A percentile compares a stretch with the other conserved stretches of the same genome.
phyloP scores from a whole-genome alignment of 1,284 basidiomycete species.

The Boletellus dicymbophilus region DNA sequence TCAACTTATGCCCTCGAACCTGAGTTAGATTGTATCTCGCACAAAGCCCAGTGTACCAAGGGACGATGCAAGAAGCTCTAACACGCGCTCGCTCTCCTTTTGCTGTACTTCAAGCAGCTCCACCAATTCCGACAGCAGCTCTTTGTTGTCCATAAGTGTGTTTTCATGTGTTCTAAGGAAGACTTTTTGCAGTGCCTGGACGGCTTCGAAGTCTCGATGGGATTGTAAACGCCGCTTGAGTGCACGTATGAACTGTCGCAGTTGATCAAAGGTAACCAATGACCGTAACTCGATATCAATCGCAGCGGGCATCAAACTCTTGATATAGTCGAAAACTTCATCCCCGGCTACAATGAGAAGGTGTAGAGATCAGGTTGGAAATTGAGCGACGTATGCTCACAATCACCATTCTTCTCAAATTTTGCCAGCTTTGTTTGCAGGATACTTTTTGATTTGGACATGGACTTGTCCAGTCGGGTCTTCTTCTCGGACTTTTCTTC shows the following conservation, averaged over 20 bases:
- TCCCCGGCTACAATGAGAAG: conserved; percentile 51
- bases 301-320: conserved; percentile 87
- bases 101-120: conserved; percentile 62
- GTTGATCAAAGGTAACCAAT: conserved; percentile 63
- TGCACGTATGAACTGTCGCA: conserved; percentile 74
- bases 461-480: conserved; percentile 58
- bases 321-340: conserved; percentile 83
- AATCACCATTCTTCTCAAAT: conserved; percentile 62
- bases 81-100: conserved; percentile 71
- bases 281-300: conserved; percentile 91
- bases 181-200: conserved; percentile 87
- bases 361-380: neutral
- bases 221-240: conserved; percentile 74
- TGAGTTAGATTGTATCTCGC: conserved; percentile 46
- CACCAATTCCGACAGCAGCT: conserved; percentile 60
- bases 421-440: conserved; percentile 69
- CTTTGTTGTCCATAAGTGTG: conserved; percentile 68
- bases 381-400: conserved; percentile 46
- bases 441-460: conserved; percentile 64
- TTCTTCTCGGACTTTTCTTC: conserved; percentile 43
- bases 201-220: conserved; percentile 93
- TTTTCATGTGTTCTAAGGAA: conserved; percentile 89
- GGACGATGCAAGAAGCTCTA: conserved; percentile 70
- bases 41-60: conserved; percentile 76
- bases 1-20: conserved; percentile 1